Conservation (phyloP, 345 rosid species). For the Hypericum androsaemum region DNA sequence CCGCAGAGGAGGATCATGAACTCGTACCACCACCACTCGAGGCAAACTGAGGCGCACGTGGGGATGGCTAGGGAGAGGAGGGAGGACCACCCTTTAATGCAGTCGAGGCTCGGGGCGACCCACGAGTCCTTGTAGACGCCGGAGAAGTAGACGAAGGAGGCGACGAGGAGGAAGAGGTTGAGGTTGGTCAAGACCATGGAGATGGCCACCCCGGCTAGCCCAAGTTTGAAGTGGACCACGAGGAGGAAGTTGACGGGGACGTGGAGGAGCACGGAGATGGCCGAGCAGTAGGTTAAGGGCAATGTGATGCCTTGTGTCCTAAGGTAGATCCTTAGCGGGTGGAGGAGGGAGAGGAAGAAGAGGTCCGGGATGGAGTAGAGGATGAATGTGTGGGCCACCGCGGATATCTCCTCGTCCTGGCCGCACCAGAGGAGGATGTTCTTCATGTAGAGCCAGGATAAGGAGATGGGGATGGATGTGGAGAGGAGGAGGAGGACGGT, state of each 20-base stretch:
- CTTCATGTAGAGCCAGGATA: conserved; percentile 75
- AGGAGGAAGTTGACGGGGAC: conserved; percentile 71
- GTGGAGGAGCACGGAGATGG: conserved; percentile 71
- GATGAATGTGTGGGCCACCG: conserved; percentile 65
- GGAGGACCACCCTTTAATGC: conserved; percentile 78
- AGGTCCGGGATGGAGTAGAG: conserved; percentile 84
- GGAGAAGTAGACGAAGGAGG: conserved; percentile 60
- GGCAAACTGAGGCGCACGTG: conserved; percentile 82
- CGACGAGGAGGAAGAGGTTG: conserved; percentile 56
- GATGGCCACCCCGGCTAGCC: conserved; percentile 76
- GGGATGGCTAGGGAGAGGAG: conserved; percentile 81
- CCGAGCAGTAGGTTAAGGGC: conserved; percentile 82
- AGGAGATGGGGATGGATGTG: conserved; percentile 66
- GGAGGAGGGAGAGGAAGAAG: conserved; percentile 77
- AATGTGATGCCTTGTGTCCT: conserved; percentile 80
- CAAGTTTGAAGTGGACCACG: conserved; percentile 67
- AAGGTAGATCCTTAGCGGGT: conserved; percentile 80
- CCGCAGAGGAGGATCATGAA: conserved; percentile 89
- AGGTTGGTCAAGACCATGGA: conserved; percentile 89
- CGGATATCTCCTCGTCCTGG: conserved; percentile 67
- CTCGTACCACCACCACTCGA: conserved; percentile 99
- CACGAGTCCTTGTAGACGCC: conserved; percentile 65
- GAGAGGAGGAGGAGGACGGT: conserved; percentile 90
- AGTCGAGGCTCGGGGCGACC: conserved; percentile 69
- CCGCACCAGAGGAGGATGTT: conserved; percentile 67